phyloP scores from a whole-genome alignment of 108 stramenopile genomes.

The Skeletonema tropicum region DNA sequence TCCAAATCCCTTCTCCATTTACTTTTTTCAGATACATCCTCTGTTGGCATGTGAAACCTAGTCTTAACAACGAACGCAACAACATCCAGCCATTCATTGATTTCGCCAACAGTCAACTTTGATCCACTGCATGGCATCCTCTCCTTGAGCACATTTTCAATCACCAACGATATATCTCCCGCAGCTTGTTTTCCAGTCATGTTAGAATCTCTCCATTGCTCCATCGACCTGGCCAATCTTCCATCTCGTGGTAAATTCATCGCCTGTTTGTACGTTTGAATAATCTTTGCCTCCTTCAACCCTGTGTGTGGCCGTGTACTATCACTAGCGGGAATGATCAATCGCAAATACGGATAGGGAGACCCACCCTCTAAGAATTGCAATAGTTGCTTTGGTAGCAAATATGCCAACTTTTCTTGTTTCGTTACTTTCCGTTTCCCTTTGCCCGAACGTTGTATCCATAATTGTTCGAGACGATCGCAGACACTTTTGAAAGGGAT shows the following conservation, averaged over 20 bases:
- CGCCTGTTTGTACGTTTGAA: slow-evolving; percentile 65
- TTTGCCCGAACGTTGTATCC: slow-evolving; percentile 39
- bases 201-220: slow-evolving; percentile 60
- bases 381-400: slow-evolving; percentile 51
- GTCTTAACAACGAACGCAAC: slow-evolving; percentile 45
- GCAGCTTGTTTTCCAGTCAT: slow-evolving; percentile 48
- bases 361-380: slow-evolving; percentile 35
- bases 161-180: slow-evolving; percentile 71
- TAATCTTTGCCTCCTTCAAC: slow-evolving; percentile 77
- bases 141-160: slow-evolving; percentile 62
- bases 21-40: slow-evolving; percentile 10
- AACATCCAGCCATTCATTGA: slow-evolving; percentile 82
- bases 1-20: slow-evolving; percentile 22
- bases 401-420: slow-evolving; percentile 45
- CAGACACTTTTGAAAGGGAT: slow-evolving; percentile 57
- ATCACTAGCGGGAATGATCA: slow-evolving; percentile 78
- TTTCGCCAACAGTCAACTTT: slow-evolving; percentile 63
- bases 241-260: slow-evolving; percentile 55
- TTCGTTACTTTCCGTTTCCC: slow-evolving; percentile 27
- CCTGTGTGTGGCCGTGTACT: slow-evolving; percentile 52
- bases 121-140: slow-evolving; percentile 44
- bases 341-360: slow-evolving; percentile 70
- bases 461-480: slow-evolving; percentile 62
- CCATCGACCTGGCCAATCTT: slow-evolving; percentile 50
- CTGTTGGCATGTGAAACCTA: slow-evolving; percentile 19